Base-by-base conservation (phyloP, 108 stramenopile genomes). In the Thalassiosira profunda region DNA sequence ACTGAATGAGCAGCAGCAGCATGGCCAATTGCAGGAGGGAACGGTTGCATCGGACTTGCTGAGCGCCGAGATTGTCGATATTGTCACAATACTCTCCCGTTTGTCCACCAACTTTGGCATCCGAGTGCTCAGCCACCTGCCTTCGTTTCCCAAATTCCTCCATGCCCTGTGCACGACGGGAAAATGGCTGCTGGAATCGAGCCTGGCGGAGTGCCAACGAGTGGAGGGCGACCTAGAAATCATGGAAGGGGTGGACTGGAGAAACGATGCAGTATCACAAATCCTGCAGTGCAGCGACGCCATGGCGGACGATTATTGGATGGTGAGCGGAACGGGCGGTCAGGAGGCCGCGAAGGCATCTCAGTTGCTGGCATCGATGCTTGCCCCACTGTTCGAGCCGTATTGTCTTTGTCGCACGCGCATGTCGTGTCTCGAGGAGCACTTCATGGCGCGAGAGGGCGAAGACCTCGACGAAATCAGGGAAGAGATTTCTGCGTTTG, bases 341-440 rank as follows among this genome's bases (percentile, higher is more conserved):
- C 58, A 70, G 5, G 70, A 52, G 8, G 85, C 81, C 8, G 58
- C 51, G 36, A 56, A 68, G 33, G 86, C 82, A 24, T 70, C 67
- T 5, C 46, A 51, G 23, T 65, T 63, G 5, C 49, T 90, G 59
- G 71, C 86, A 29, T 58, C 70, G 15, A 35, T 71, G 25, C 52
- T 94, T 15, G 86, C 88, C 21, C 89, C 93, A 10, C 80, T 94
- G 4, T 94, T 90, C 67, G 71, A 41, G 3, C 70, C 63, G 24
- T 88, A 88, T 63, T 74, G 89, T 14, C 68, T 44, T 23, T 83
- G 81, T 73, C 83, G 88, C 1, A 83, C 83, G 8, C 72, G 76
- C 43, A 88, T 94, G 84, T 87, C 90, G 18, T 57, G 80, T 52
- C 20, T 91, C 49, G 90, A 94, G 59, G 93, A 94, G 66, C 82